Evolutionary conservation across 768 basidiomycete genomes (phyloP), one percentile per base, ranked within the genome.

Genomic region (Russula olivacea): DNA sequence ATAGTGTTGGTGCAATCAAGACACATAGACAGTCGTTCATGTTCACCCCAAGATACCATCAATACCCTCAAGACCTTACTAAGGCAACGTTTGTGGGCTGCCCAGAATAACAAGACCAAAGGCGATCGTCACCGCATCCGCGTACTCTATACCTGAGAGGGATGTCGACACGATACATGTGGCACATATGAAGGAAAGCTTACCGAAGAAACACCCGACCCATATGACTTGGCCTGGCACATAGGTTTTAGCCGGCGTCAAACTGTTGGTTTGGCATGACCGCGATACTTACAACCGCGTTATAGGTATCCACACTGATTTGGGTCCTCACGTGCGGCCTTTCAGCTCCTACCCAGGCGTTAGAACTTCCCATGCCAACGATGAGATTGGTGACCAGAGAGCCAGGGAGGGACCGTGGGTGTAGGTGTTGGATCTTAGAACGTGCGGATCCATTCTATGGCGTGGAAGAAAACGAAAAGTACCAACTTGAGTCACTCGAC

Each of bases 1-100:
- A n/a, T n/a, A n/a, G n/a, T n/a, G n/a, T n/a, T n/a, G n/a, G n/a
- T n/a, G n/a, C n/a, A n/a, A n/a, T n/a, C n/a, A n/a, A n/a, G n/a
- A n/a, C n/a, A n/a, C n/a, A n/a, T n/a, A n/a, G n/a, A n/a, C n/a
- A n/a, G n/a, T n/a, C n/a, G n/a, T n/a, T n/a, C n/a, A n/a, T n/a
- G n/a, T n/a, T n/a, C n/a, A n/a, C n/a, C 86, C 85, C 28, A 87
- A 66, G 65, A 88, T 87, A 15, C 86, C 86, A 66, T 88, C 87
- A 21, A 82, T 76, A 43, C 79, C 82, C 0, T 64, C 40, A 68
- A 75, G 72, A 7, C 81, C 85, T 2, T 58, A n/a, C 23, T 0
- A 80, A 76, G 0, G 28, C 69, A 55, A 83, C 86, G 68, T 86
- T 86, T 55, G 88, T 85, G 10, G 84, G 86, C 69, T 88, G 87